phyloP scores from a whole-genome alignment of 495 filamentous ascomycete genomes.

The Penicillium subrubescens region DNA sequence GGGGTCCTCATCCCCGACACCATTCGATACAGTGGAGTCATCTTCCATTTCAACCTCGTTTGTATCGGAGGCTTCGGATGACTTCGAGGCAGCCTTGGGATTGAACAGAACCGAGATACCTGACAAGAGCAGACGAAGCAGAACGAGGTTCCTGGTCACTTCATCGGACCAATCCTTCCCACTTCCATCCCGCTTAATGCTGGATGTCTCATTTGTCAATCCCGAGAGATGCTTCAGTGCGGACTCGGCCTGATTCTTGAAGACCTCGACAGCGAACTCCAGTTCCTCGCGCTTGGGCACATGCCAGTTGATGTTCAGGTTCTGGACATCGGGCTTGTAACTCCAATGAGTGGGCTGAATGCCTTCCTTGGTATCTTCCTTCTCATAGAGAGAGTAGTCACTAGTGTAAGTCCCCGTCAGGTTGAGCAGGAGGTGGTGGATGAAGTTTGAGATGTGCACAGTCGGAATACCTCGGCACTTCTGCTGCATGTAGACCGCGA shows the following conservation, averaged over 20 bases:
- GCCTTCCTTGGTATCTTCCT: constrained; percentile 56
- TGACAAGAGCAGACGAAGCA: constrained; percentile 81
- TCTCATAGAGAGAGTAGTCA: constrained; percentile 84
- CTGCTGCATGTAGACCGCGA: constrained; percentile 93
- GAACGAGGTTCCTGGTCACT: constrained; percentile 82
- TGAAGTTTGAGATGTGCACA: constrained; percentile 94
- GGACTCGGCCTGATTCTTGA: constrained; percentile 70
- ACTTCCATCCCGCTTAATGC: constrained; percentile 88
- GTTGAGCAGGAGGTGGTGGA: constrained; percentile 98
- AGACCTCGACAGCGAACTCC: constrained; percentile 84
- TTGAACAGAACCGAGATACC: constrained; percentile 90
- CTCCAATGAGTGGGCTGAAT: constrained; percentile 79
- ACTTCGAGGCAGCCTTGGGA: constrained; percentile 62
- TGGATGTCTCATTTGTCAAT: constrained; percentile 77
- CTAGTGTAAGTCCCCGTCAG: constrained; percentile 90
- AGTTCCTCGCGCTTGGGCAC: constrained; percentile 77
- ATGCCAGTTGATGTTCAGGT: constrained; percentile 90
- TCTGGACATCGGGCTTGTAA: constrained; percentile 63
- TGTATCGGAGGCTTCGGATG: constrained; percentile 21
- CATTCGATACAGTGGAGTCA: constrained; percentile 33
- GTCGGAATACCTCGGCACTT: constrained; percentile 91
- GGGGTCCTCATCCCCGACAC: constrained; percentile 57
- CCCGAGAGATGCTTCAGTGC: constrained; percentile 70
- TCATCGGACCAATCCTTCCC: constrained; percentile 99
- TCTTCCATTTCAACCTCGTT: constrained; percentile 49